Evolutionary conservation across 1,139 yeast genomes (phyloP).

Genomic region (Candida sp.): DNA sequence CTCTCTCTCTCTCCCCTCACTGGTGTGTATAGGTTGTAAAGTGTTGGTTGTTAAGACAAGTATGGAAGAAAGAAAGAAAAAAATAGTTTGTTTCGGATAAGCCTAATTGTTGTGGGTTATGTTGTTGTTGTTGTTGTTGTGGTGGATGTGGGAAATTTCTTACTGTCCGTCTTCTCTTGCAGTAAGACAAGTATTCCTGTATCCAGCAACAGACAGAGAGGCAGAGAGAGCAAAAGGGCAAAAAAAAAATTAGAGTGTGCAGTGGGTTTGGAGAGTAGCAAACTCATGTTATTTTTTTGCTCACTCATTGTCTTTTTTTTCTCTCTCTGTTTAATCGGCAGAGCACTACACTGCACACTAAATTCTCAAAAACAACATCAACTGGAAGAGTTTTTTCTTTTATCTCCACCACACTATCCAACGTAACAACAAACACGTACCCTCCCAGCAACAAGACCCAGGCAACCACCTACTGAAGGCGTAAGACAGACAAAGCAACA

Average conservation of each 20-base stretch:
- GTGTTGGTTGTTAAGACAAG: not conserved
- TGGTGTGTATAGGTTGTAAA: not conserved
- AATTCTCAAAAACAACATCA: not conserved
- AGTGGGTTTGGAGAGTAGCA: not conserved
- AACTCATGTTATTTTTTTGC: not conserved
- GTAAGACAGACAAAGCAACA: too few species aligned
- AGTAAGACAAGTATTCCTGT: not conserved
- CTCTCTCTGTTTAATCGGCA: not conserved
- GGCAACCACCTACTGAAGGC: too few species aligned
- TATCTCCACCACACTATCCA: not conserved
- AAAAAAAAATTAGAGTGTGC: not conserved
- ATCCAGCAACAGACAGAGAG: not conserved
- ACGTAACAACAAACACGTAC: not conserved
- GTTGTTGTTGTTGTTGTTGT: not conserved
- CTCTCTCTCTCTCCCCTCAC: too few species aligned
- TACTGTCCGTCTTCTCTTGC: not conserved
- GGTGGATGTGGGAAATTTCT: not conserved
- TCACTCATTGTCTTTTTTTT: not conserved
- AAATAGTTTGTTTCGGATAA: not conserved
- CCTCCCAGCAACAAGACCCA: not conserved
- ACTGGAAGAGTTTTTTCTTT: not conserved
- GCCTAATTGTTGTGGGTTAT: not conserved
- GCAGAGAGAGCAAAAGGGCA: not conserved
- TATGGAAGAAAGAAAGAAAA: not conserved
- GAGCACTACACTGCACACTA: not conserved